A percentile compares a stretch with the other conserved stretches of the same genome.
Conservation (phyloP, 495 filamentous ascomycete species). For the Penicillium diatomitis region DNA sequence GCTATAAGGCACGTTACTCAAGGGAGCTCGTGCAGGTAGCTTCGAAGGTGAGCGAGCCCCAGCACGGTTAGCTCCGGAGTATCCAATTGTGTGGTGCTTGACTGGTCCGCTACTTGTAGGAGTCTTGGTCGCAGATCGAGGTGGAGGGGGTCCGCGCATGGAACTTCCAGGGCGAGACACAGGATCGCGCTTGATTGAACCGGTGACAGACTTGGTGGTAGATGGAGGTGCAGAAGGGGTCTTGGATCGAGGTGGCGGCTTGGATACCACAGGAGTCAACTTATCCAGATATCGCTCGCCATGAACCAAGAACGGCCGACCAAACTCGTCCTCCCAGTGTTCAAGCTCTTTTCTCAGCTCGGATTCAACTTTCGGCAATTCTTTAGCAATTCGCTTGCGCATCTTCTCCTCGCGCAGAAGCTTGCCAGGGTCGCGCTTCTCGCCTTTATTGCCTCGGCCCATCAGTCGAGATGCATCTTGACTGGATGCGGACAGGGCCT, state of each 20-base stretch:
- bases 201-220: constrained; percentile 11
- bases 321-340: constrained; percentile 88
- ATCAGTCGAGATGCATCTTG: constrained; percentile 92
- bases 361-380: constrained; percentile 80
- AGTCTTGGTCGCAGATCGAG: constrained; percentile 57
- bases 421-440: constrained; percentile 86
- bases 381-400: constrained; percentile 91
- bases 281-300: constrained; percentile 82
- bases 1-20: constrained; percentile 71
- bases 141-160: constrained; percentile 42
- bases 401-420: constrained; percentile 97
- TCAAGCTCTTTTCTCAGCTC: constrained; percentile 77
- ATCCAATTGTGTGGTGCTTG: constrained; percentile 49
- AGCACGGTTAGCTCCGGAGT: constrained; percentile 24
- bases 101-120: constrained; percentile 45
- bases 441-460: constrained; percentile 77
- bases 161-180: constrained; percentile 37
- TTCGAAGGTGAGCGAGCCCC: constrained; percentile 59
- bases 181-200: constrained; percentile 16
- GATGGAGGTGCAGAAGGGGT: constrained; percentile 59
- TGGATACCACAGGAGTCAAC: constrained; percentile 55
- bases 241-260: constrained; percentile 62
- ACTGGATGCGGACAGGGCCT: constrained; percentile 76
- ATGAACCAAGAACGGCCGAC: constrained; percentile 83
- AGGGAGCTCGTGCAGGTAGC: constrained; percentile 70